Conservation (phyloP, 2,329 filamentous ascomycete species). For the Trichoderma koningiopsis region DNA sequence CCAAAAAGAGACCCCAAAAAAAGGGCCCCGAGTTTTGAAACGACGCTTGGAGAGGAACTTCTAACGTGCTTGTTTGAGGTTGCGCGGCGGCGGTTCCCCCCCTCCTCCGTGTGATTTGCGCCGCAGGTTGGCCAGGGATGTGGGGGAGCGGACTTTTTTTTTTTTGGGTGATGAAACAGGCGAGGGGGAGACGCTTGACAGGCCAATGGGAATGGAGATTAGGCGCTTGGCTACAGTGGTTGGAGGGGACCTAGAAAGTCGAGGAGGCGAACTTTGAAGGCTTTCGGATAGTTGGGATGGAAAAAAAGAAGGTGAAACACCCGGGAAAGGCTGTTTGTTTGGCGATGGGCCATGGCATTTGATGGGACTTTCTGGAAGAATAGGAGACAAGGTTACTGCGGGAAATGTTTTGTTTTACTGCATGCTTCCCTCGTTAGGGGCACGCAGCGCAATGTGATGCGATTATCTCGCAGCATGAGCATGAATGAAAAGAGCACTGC, state of each 20-base stretch:
- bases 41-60: slow-evolving; percentile 10
- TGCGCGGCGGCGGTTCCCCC: background rate
- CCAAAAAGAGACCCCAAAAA: background rate
- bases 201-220: slow-evolving; percentile 21
- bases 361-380: background rate
- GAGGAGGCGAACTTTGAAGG: background rate
- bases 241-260: background rate
- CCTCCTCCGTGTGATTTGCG: slow-evolving; percentile 9
- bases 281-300: background rate
- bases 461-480: background rate
- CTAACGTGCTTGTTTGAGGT: slow-evolving; percentile 22
- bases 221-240: slow-evolving; percentile 16
- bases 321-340: background rate
- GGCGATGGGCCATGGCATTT: no score
- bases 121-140: background rate
- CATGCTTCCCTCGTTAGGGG: background rate
- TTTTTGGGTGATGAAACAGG: slow-evolving; percentile 18
- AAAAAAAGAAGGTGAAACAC: background rate
- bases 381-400: background rate
- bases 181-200: slow-evolving; percentile 19
- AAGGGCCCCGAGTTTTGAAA: background rate
- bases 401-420: background rate
- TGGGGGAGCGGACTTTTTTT: no score
- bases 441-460: background rate
- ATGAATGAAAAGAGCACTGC: background rate